Evolutionary conservation across 176 grass and related monocot genomes (phyloP).

Genomic region (Stipa capillata): DNA sequence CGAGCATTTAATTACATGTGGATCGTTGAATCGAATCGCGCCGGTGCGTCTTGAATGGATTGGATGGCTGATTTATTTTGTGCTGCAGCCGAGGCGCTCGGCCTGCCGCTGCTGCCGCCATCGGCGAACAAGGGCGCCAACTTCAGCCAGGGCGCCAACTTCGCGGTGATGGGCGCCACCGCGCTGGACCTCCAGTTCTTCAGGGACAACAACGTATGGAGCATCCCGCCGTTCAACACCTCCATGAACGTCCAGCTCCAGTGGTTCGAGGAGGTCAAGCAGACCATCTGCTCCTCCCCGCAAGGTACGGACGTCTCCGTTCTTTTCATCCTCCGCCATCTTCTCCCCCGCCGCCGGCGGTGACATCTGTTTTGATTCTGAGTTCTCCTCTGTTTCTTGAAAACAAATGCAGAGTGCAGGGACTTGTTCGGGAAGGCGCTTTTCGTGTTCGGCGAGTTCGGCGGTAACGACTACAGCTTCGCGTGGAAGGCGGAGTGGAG

Average conservation of each 20-base stretch:
- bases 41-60: neutral
- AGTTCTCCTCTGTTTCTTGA: neutral
- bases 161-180: constrained; percentile 72
- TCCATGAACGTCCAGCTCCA: constrained; percentile 55
- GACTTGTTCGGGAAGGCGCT: constrained; percentile 50
- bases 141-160: constrained; percentile 86
- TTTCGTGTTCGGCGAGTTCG: constrained; percentile 86
- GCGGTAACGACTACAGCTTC: constrained; percentile 90
- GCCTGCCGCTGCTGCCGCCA: constrained; percentile 46
- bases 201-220: constrained; percentile 49
- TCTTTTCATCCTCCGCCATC: no score
- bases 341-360: neutral
- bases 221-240: constrained; percentile 53
- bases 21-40: neutral
- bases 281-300: constrained; percentile 32
- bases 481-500: constrained; percentile 50
- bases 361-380: neutral
- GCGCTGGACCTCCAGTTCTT: constrained; percentile 68
- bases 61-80: neutral
- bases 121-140: constrained; percentile 38
- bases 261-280: constrained; percentile 65
- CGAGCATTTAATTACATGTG: neutral
- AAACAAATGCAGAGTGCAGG: constrained; percentile 35
- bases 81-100: constrained; percentile 58
- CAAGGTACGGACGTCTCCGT: constrained; percentile 16